Conservation (phyloP, 1,284 basidiomycete genomes). For the Marasmius tenuissimus region DNA sequence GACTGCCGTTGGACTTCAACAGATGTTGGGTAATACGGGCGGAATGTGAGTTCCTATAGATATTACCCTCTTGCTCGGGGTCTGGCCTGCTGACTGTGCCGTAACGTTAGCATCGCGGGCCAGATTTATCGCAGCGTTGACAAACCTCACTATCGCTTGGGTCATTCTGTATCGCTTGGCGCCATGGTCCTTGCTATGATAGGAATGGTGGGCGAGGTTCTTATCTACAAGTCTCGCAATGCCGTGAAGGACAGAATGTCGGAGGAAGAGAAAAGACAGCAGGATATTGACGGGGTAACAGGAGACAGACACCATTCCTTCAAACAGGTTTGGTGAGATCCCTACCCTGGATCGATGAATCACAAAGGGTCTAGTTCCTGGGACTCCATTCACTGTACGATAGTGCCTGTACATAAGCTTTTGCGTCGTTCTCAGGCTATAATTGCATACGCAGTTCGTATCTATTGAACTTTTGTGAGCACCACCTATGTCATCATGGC, state of each 20-base stretch:
- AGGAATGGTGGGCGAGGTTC: not conserved
- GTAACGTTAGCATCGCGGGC: not conserved
- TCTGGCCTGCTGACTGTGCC: not conserved
- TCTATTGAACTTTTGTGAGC: too few relatives aligned
- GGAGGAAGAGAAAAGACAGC: slow-evolving; percentile 1
- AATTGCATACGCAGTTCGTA: too few relatives aligned
- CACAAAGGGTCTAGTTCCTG: too few relatives aligned
- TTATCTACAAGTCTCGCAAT: slow-evolving; percentile 1
- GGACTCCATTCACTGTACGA: too few relatives aligned
- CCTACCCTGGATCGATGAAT: not conserved
- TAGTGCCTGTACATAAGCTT: not conserved
- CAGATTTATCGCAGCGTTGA: not conserved
- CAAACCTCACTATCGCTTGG: not conserved
- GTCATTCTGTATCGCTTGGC: not conserved
- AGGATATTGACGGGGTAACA: not conserved
- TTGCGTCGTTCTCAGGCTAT: too few relatives aligned
- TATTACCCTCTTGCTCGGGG: too few relatives aligned
- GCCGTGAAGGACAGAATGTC: not conserved
- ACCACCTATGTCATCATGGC: too few relatives aligned
- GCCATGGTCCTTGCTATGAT: slow-evolving; percentile 2
- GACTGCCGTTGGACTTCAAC: not conserved
- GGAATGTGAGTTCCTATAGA: not conserved
- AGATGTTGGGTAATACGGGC: not conserved
- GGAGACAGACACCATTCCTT: slow-evolving; percentile 1
- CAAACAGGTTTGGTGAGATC: not conserved